A percentile compares a stretch with the other conserved stretches of the same genome.
phyloP scores from a whole-genome alignment of 495 filamentous ascomycete genomes.

The Chaetomium tenue region DNA sequence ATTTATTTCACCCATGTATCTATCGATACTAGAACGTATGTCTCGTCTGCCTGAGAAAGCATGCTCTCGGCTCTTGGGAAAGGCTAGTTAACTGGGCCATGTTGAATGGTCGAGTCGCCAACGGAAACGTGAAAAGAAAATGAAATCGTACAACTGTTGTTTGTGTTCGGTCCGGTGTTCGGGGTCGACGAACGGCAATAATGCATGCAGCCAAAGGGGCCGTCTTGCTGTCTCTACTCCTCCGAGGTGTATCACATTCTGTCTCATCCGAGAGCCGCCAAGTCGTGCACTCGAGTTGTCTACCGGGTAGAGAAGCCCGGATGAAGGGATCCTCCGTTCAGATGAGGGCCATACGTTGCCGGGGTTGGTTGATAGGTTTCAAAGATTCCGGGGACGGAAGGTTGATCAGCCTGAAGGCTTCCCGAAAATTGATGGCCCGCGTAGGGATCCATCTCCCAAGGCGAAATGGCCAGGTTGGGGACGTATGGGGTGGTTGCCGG shows the following conservation, averaged over 20 bases:
- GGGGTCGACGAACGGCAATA: too few species aligned
- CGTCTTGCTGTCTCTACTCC: too few species aligned
- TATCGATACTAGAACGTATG: not conserved
- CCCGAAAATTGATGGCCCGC: not conserved
- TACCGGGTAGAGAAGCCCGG: not conserved
- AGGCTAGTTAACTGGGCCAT: not conserved
- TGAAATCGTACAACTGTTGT: not conserved
- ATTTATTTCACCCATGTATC: not conserved
- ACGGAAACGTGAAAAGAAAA: not conserved
- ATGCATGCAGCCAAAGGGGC: too few species aligned
- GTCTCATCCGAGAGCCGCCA: not conserved
- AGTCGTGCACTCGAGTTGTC: not conserved
- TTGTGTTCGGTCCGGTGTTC: not conserved
- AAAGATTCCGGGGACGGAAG: not conserved
- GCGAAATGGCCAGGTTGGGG: not conserved
- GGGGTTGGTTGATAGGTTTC: not conserved
- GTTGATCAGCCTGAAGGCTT: not conserved
- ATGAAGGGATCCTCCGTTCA: not conserved
- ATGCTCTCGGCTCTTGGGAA: not conserved
- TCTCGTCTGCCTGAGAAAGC: not conserved
- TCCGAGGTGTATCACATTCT: not conserved
- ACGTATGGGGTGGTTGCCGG: not conserved
- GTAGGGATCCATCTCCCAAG: not conserved
- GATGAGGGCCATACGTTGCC: not conserved
- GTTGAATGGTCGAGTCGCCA: not conserved